Percentiles rank a stretch among this genome's conserved stretches.
These are phyloP conservation scores for Apophysomyces sp. DNA, from an alignment of 371 early-diverging fungal genomes.

Conservation along the genomic window DNA sequence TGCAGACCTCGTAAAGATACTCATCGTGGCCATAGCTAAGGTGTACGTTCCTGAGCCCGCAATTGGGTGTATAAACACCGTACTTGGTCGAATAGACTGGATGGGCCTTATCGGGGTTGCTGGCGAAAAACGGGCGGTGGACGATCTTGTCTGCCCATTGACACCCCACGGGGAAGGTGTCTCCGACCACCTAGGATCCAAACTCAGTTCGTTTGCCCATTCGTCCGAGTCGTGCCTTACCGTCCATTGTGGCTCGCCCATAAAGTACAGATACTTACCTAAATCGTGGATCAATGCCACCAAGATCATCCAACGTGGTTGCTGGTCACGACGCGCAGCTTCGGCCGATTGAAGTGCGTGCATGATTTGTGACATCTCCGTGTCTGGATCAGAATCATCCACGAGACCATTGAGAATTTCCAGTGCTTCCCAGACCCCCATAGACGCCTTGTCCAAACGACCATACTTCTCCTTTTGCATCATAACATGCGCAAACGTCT, in stretches of 20 bases:
- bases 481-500: conserved; percentile 39
- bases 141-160: conserved; percentile 38
- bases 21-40: conserved; percentile 65
- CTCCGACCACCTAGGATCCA: conserved; percentile 10
- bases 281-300: conserved; percentile 58
- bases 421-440: conserved; percentile 57
- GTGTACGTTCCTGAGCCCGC: conserved; percentile 52
- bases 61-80: conserved; percentile 55
- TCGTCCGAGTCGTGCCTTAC: conserved; percentile 15
- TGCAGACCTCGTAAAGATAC: conserved; percentile 54
- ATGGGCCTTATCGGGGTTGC: conserved; percentile 47
- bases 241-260: conserved; percentile 57
- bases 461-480: conserved; percentile 30
- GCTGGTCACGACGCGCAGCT: conserved; percentile 48
- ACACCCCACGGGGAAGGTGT: conserved; percentile 24
- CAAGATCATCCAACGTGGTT: conserved; percentile 56
- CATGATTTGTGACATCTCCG: conserved; percentile 44
- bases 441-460: conserved; percentile 23
- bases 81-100: conserved; percentile 32
- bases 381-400: conserved; percentile 55
- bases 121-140: conserved; percentile 32
- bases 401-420: conserved; percentile 49
- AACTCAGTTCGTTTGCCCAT: neutral
- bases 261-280: conserved; percentile 52
- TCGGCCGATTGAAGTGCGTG: conserved; percentile 63